Conservation (phyloP, 306 rosid species). For the Quercus alba region DNA sequence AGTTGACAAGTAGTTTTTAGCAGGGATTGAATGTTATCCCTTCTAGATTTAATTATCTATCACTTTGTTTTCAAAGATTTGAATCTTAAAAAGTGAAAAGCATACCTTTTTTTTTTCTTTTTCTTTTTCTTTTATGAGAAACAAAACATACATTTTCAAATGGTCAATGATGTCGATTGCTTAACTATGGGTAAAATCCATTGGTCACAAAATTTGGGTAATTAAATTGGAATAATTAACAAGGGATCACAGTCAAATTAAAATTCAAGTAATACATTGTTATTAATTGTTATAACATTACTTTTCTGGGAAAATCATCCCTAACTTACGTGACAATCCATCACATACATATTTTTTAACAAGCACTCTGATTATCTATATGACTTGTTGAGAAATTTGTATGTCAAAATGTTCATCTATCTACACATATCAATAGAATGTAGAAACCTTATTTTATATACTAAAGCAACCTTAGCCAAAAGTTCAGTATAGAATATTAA, state of each 20-base stretch:
- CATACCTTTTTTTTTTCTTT: not conserved
- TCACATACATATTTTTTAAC: too few relatives aligned
- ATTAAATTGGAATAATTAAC: not conserved
- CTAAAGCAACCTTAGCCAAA: too few relatives aligned
- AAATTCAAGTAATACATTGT: too few relatives aligned
- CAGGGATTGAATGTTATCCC: not conserved
- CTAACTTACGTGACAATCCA: too few relatives aligned
- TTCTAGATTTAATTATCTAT: not conserved
- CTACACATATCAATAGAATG: too few relatives aligned
- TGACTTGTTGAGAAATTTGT: too few relatives aligned
- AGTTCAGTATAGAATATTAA: not conserved
- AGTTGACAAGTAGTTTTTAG: not conserved
- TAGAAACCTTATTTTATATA: too few relatives aligned
- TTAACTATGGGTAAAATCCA: not conserved
- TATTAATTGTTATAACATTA: too few relatives aligned
- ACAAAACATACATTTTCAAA: not conserved
- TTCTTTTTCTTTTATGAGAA: not conserved
- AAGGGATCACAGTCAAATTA: too few relatives aligned
- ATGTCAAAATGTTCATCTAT: too few relatives aligned
- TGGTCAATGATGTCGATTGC: conserved; percentile 14
- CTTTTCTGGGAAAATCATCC: too few relatives aligned
- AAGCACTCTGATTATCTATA: too few relatives aligned
- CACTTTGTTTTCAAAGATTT: not conserved
- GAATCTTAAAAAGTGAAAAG: not conserved
- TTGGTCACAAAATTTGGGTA: not conserved